Conservation (phyloP, 306 rosid species). For the Trifolium dubium region DNA sequence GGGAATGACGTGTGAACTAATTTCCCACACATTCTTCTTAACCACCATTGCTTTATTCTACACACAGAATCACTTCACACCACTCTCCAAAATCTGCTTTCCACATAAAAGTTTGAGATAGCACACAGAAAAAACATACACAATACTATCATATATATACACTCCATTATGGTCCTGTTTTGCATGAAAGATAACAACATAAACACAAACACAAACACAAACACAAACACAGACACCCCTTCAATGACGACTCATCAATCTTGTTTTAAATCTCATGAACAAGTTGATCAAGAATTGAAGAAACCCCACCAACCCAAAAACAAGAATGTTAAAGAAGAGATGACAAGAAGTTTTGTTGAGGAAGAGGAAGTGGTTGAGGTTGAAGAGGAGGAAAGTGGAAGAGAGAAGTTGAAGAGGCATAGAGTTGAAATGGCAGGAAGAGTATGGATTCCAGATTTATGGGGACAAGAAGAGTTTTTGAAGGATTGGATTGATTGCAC, state of each 20-base stretch:
- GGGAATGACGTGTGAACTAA: conserved; percentile 70
- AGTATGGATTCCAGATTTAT: conserved; percentile 87
- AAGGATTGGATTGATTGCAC: conserved; percentile 87
- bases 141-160: neutral
- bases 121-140: neutral
- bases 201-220: conserved; percentile 1
- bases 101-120: neutral
- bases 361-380: too few species aligned
- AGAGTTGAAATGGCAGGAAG: conserved; percentile 72
- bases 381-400: conserved; percentile 51
- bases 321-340: neutral
- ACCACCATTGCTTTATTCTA: conserved; percentile 9
- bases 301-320: conserved; percentile 17
- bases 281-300: conserved; percentile 35
- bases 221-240: conserved; percentile 23
- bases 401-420: conserved; percentile 81
- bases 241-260: conserved; percentile 49
- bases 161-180: neutral
- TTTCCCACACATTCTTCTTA: conserved; percentile 63
- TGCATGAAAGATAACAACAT: conserved; percentile 32
- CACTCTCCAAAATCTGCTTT: conserved; percentile 15
- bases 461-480: conserved; percentile 92
- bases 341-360: too few species aligned
- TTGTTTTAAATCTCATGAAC: conserved; percentile 22
- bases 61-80: conserved; percentile 26